Percentiles rank a stretch among this genome's conserved stretches.
Conservation (phyloP, 495 filamentous ascomycete genomes). For the Podospora pseudocomata region DNA sequence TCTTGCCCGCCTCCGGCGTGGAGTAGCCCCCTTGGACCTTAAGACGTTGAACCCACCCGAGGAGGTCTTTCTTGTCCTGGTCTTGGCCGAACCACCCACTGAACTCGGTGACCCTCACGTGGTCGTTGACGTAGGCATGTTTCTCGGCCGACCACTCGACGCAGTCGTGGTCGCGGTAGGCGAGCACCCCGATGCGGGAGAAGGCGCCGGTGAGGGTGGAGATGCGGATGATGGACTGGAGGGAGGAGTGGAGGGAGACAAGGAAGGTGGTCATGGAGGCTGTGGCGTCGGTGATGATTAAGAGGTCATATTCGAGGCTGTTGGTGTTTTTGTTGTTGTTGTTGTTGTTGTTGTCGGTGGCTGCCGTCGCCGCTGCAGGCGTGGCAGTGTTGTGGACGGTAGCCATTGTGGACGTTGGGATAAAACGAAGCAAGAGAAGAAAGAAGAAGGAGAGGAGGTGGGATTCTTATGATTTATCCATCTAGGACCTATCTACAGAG, state of each 20-base stretch:
- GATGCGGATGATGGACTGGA: constrained; percentile 45
- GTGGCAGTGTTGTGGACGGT: background rate
- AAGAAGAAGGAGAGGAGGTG: background rate
- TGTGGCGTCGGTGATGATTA: constrained; percentile 45
- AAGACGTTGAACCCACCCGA: constrained; percentile 19
- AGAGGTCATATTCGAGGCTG: constrained; percentile 28
- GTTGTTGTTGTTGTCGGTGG: background rate
- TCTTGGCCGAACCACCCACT: constrained; percentile 38
- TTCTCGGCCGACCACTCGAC: background rate
- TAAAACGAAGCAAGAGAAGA: background rate
- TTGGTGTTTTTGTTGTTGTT: background rate
- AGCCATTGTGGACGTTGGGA: background rate
- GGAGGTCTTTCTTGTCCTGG: constrained; percentile 13
- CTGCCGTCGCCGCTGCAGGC: background rate
- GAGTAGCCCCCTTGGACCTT: constrained; percentile 27
- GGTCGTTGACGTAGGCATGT: background rate
- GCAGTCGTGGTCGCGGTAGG: constrained; percentile 44
- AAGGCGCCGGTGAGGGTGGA: constrained; percentile 45
- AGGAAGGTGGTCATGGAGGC: constrained; percentile 42
- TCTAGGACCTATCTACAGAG: too few relatives aligned
- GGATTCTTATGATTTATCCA: background rate
- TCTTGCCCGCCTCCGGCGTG: constrained; percentile 45
- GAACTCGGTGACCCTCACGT: constrained; percentile 34
- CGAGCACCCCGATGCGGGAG: constrained; percentile 41
- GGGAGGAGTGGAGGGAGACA: constrained; percentile 35